Evolutionary conservation across 2,329 filamentous ascomycete species (phyloP), one percentile per base, ranked within the genome.

Genomic region (Monosporascus sp.): DNA sequence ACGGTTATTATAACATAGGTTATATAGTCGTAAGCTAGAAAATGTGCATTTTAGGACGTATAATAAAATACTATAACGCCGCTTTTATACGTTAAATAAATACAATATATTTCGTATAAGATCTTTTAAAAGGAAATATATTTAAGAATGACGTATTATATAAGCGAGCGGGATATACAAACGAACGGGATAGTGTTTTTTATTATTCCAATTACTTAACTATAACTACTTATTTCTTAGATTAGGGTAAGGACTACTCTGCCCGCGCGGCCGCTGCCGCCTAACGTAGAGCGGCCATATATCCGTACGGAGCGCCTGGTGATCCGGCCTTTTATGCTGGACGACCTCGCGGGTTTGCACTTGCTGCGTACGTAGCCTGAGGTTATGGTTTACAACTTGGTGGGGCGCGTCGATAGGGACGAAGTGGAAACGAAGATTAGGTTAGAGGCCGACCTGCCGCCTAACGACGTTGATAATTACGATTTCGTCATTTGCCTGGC

Each of bases 301-400:
- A 71, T 82, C 51, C 63, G 60, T 48, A 86, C 83, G 3, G 67
- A 76, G 49, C 77, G 83, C 7, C 73, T 88, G 20, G 62, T 81
- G 25, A 66, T 88, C 50, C 74, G 83, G 17, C 77, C 79, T 2
- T 67, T 81, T 38, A 60, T 62, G 1, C 65, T 74, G 18, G 69
- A 74, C 3, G 83, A 88, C 65, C 69, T 80, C 2, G 67, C 71
- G 1, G 76, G 71, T 7, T 55, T 84, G 17, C 71, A 81, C 57
- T 67, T 68, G 22, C 70, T 89, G 50, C 80, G 85, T 22, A 73
- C 72, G 15, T 74, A 85, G 63, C 74, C 77, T 4, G 81, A 85
- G 58, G 80, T 85, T 46, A 88, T 89, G 86, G 66, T 67, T 51
- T 85, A 78, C 74, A 84, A 83, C 50, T 51, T 56, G 3, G 58